Percentiles rank a stretch among this genome's conserved stretches.
Evolutionary conservation across 768 basidiomycete species (phyloP).

Genomic region (Termitomyces sp.): DNA sequence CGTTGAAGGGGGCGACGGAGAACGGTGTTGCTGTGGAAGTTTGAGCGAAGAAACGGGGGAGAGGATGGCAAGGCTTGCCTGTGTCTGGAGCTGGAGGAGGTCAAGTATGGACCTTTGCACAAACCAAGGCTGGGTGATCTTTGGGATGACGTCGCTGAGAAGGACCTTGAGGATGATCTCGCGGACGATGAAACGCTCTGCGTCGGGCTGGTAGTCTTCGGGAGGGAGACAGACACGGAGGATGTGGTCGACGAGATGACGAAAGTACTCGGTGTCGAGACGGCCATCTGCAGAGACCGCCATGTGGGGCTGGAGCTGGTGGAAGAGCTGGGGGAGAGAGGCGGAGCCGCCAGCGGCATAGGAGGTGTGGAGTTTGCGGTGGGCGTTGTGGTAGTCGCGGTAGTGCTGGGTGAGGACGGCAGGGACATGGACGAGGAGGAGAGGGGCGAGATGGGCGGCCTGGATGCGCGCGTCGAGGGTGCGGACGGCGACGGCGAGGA

Average conservation of each 20-base stretch:
- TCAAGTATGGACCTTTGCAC: constrained; percentile 70
- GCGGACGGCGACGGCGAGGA: constrained; percentile 58
- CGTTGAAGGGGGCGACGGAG: constrained; percentile 25
- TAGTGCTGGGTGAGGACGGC: constrained; percentile 72
- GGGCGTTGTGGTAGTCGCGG: constrained; percentile 72
- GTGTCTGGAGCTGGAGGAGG: constrained; percentile 48
- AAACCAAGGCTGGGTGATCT: constrained; percentile 88
- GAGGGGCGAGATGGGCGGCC: constrained; percentile 53
- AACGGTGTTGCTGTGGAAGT: constrained; percentile 24
- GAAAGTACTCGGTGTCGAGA: constrained; percentile 74
- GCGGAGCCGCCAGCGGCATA: constrained; percentile 70
- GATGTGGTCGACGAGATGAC: constrained; percentile 76
- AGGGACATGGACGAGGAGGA: constrained; percentile 66
- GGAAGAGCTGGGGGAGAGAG: constrained; percentile 67
- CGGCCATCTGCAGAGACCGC: constrained; percentile 67
- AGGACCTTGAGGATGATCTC: constrained; percentile 83
- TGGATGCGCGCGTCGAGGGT: constrained; percentile 58
- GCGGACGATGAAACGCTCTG: constrained; percentile 79
- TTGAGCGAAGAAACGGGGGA: constrained; percentile 4
- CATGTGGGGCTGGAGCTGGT: constrained; percentile 82
- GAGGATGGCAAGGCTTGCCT: constrained; percentile 25
- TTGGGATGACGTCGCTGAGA: constrained; percentile 63
- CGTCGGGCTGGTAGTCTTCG: constrained; percentile 75
- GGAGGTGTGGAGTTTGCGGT: constrained; percentile 58
- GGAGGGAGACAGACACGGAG: constrained; percentile 71